Conservation (phyloP, 139 green algal species). For the Gonium pectorale region DNA sequence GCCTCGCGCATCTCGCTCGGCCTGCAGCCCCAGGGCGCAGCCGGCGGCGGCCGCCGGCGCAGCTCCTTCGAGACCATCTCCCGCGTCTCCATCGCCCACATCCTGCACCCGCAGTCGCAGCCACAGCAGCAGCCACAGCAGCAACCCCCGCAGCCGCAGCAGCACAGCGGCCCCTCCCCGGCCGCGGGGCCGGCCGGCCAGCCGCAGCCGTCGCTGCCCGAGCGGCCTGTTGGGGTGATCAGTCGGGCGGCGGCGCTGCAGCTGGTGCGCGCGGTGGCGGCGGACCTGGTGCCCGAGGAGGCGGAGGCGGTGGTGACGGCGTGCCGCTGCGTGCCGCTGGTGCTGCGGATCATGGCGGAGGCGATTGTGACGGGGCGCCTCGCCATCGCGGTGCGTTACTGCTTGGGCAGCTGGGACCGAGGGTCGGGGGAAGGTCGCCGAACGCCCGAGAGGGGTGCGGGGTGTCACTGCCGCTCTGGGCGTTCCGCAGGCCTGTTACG, state of each 20-base stretch:
- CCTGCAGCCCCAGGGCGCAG: too few species aligned
- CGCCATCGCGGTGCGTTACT: background rate
- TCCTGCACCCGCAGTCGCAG: too few species aligned
- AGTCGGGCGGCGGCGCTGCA: background rate
- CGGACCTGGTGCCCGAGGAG: background rate
- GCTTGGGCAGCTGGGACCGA: too few species aligned
- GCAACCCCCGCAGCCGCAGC: background rate
- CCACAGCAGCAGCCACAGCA: background rate
- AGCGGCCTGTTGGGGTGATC: background rate
- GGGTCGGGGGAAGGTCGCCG: too few species aligned
- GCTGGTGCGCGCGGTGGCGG: background rate
- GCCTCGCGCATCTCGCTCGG: conserved; percentile 4
- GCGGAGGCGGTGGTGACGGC: background rate
- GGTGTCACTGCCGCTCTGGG: too few species aligned
- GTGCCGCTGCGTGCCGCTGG: conserved; percentile 34
- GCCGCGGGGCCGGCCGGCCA: too few species aligned
- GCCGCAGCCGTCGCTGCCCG: background rate
- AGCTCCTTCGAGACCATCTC: too few species aligned
- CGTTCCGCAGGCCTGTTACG: too few species aligned
- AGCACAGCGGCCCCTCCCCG: too few species aligned
- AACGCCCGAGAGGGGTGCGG: too few species aligned
- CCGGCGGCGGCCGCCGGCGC: too few species aligned
- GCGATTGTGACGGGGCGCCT: conserved; percentile 7
- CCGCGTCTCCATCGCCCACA: too few species aligned
- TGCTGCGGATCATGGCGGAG: conserved; percentile 34